Base-by-base conservation (phyloP, 2,329 filamentous ascomycete species). In the Zymoseptoria pseudotritici region DNA sequence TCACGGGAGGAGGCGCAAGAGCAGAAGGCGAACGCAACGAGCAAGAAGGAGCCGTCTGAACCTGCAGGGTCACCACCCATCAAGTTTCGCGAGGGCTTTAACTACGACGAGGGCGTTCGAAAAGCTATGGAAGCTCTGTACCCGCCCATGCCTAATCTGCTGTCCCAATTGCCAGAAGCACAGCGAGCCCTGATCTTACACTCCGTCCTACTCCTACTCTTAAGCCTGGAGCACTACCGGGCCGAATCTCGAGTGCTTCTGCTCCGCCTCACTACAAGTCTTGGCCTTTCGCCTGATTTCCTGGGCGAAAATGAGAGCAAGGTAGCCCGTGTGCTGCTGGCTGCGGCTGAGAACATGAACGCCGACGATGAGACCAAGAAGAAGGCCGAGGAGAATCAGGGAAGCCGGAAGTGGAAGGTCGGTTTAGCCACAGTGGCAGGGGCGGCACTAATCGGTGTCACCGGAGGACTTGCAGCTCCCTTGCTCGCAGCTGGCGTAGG, bases 361-460 rank as follows among this genome's bases (percentile, higher is more conserved):
- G 89, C 88, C 0, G 88, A 92, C 62, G 84, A 86, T 1, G 91
- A 94, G 71, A 86, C 86, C 0, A 84, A 88, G 69, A 89, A 88
- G 71, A 85, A 87, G 57, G 82, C 78, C 0, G 86, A 91, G 58
- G 85, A 89, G 61, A 84, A 82, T 50, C 86, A 85, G 63, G 77
- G 78, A n/a, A 75, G 82, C 19, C 81, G 86, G 52, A 86, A 86
- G 71, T 89, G 86, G 83, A 91, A 91, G 71, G 91, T 97, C 20
- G 91, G 92, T 0, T 79, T 97, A 24, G 93, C 92, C 0, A 90
- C 89, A 8, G 90, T 95, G 0, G 91, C 90, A 0, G 93, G 93
- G 10, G 93, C 93, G 1, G 90, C 89, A 0, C 78, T 96, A 1
- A 92, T 97, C n/a, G 86, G 86, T 9, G 83, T 89, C 3, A 96